Conservation (phyloP, 1,284 basidiomycete genomes). For the Chondrostereum purpureum region DNA sequence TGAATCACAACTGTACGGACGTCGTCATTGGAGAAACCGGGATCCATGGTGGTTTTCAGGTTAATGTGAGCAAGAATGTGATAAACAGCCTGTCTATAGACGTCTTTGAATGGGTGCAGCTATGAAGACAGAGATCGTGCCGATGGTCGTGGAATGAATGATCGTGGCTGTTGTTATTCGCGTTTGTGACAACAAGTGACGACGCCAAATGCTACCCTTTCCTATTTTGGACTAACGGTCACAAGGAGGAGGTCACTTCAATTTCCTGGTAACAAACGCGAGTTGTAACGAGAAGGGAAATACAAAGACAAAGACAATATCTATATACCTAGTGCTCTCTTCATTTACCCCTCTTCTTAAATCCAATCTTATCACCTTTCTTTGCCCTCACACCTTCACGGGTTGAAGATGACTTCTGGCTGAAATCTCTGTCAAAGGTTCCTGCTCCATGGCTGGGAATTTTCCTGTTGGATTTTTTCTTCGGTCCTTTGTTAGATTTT, state of each 20-base stretch:
- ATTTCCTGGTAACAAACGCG: no score
- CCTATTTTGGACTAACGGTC: neutral
- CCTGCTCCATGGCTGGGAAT: conserved; percentile 19
- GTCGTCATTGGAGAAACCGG: conserved; percentile 52
- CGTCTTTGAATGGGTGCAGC: conserved; percentile 8
- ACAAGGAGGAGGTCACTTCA: no score
- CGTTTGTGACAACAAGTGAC: conserved; percentile 1
- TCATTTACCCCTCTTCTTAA: conserved; percentile 43
- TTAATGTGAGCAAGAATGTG: no score
- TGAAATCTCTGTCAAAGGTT: conserved; percentile 38
- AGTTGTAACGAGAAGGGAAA: no score
- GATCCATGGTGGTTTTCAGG: conserved; percentile 45
- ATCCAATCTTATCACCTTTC: conserved; percentile 39
- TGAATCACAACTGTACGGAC: conserved; percentile 7
- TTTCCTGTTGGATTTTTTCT: conserved; percentile 18
- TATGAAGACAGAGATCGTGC: conserved; percentile 2
- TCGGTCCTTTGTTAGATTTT: conserved; percentile 14
- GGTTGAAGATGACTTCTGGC: conserved; percentile 20
- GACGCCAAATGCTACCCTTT: conserved; percentile 1
- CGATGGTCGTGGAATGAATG: neutral
- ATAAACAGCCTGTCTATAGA: no score
- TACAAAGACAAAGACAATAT: no score
- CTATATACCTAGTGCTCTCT: neutral
- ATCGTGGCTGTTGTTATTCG: neutral
- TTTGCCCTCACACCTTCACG: conserved; percentile 42